Evolutionary conservation across 176 grass and related monocot genomes (phyloP).

Genomic region (Musa troglodytarum): DNA sequence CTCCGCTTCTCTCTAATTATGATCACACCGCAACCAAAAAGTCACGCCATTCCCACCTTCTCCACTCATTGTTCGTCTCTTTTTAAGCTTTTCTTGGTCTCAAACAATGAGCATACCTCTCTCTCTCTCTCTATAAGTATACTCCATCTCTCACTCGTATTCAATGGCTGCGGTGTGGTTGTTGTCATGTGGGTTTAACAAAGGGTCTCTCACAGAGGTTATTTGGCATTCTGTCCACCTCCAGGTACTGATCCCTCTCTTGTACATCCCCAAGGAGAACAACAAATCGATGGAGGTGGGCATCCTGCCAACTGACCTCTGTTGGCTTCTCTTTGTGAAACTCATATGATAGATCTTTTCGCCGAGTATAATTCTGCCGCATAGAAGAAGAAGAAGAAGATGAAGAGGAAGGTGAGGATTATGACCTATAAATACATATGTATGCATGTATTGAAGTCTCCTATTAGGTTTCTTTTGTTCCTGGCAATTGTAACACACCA

Average conservation of each 20-base stretch:
- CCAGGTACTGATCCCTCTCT: constrained; percentile 10
- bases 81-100: neutral
- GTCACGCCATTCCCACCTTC: neutral
- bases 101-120: neutral
- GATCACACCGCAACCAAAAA: neutral
- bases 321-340: constrained; percentile 76
- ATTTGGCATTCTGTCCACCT: constrained; percentile 85
- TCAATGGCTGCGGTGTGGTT: neutral
- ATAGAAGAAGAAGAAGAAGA: neutral
- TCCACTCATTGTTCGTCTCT: neutral
- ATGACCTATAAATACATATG: too few relatives aligned
- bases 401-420: constrained; percentile 7
- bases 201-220: constrained; percentile 47
- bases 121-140: constrained; percentile 11
- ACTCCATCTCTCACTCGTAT: neutral
- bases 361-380: neutral
- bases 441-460: too few relatives aligned
- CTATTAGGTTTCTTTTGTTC: too few relatives aligned
- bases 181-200: constrained; percentile 49
- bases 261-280: constrained; percentile 5
- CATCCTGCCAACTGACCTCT: constrained; percentile 87
- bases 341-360: constrained; percentile 25
- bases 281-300: constrained; percentile 49
- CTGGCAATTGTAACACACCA: too few relatives aligned
- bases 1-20: neutral